Evolutionary conservation across 140 eudicot species (phyloP).

Genomic region (Ambrosia hybrid): DNA sequence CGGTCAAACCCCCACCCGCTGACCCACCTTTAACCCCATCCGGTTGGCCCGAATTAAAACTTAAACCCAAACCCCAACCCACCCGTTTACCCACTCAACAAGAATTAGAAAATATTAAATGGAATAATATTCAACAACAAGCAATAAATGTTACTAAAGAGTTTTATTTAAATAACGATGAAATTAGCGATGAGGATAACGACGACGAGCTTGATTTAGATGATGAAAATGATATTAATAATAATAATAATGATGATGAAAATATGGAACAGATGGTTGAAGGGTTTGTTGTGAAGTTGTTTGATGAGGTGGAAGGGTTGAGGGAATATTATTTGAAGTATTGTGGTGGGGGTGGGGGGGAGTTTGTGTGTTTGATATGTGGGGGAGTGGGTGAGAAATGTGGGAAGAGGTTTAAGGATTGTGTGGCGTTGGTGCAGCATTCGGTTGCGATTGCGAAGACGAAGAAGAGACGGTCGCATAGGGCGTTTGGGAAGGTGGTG

Average conservation of each 20-base stretch:
- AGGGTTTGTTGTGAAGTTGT: conserved; percentile 43
- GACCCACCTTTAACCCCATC: conserved; percentile 26
- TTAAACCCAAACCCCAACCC: conserved; percentile 31
- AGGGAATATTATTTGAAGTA: conserved; percentile 55
- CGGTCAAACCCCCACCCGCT: conserved; percentile 38
- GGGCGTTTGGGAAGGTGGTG: conserved; percentile 60
- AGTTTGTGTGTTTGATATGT: conserved; percentile 75
- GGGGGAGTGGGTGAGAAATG: conserved; percentile 48
- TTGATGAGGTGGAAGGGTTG: conserved; percentile 51
- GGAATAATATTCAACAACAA: conserved; percentile 39
- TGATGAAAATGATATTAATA: conserved; percentile 21
- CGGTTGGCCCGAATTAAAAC: conserved; percentile 54
- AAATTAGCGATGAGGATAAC: conserved; percentile 32
- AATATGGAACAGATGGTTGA: no score
- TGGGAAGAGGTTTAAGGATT: conserved; percentile 63
- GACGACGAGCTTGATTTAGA: conserved; percentile 41
- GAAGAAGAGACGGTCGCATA: conserved; percentile 65
- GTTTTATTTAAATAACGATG: conserved; percentile 29
- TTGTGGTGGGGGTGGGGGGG: conserved; percentile 69
- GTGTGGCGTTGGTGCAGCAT: conserved; percentile 79
- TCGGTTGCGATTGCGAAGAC: conserved; percentile 58
- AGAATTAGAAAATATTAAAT: conserved; percentile 38
- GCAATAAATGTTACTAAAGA: conserved; percentile 45
- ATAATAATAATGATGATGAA: no score
- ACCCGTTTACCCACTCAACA: conserved; percentile 39